phyloP scores from a whole-genome alignment of 2,329 filamentous ascomycete species.

The Claviceps arundinis region DNA sequence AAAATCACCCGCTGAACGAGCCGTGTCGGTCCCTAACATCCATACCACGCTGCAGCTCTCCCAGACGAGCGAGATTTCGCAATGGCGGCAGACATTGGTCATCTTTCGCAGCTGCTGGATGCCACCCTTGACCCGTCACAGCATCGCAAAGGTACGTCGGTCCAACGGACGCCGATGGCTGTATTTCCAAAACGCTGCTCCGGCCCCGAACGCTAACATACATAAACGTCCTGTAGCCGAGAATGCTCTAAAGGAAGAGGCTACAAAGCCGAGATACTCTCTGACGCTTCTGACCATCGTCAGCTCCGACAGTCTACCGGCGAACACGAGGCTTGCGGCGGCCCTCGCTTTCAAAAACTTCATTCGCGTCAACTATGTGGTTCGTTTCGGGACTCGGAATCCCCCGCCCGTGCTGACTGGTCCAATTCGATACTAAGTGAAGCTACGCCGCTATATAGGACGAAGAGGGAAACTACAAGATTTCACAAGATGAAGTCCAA shows the following conservation, averaged over 20 bases:
- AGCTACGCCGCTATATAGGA: conserved; percentile 36
- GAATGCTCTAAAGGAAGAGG: conserved; percentile 61
- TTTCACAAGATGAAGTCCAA: conserved; percentile 66
- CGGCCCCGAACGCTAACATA: conserved; percentile 23
- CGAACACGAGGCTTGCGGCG: conserved; percentile 72
- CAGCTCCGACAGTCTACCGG: conserved; percentile 55
- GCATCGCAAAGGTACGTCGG: conserved; percentile 68
- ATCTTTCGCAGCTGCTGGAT: conserved; percentile 71
- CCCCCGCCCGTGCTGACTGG: not conserved
- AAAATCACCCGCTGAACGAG: conserved; percentile 2
- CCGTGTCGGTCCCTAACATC: not conserved
- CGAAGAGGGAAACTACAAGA: conserved; percentile 87
- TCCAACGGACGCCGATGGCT: conserved; percentile 7
- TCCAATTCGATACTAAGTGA: conserved; percentile 9
- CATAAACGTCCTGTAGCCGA: conserved; percentile 50
- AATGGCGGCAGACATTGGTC: conserved; percentile 44
- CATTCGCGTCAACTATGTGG: conserved; percentile 83
- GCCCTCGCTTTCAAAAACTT: conserved; percentile 98
- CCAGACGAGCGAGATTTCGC: conserved; percentile 15
- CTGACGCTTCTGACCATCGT: conserved; percentile 82
- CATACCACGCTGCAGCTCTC: conserved; percentile 9
- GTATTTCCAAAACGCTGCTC: conserved; percentile 7
- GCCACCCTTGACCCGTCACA: conserved; percentile 79
- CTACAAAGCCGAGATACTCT: conserved; percentile 77
- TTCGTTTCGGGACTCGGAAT: conserved; percentile 25